phyloP scores from a whole-genome alignment of 1,139 yeast genomes.

The Magnusiomyces starmeri region DNA sequence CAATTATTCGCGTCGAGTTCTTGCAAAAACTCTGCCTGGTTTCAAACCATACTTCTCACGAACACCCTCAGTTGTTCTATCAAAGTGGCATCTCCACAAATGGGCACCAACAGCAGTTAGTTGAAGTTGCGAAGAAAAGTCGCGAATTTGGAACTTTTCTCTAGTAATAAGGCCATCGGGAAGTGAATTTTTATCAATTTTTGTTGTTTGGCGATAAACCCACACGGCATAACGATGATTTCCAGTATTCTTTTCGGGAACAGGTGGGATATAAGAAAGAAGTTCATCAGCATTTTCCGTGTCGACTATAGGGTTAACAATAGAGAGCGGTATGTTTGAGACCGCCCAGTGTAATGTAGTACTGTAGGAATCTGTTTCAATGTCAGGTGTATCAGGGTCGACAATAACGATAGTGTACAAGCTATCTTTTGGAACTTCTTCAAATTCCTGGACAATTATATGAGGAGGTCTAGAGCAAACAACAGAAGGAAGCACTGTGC shows the following conservation, averaged over 20 bases:
- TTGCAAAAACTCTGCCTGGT: conserved; percentile 55
- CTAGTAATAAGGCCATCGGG: conserved; percentile 27
- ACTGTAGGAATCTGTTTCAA: conserved; percentile 56
- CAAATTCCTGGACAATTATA: conserved; percentile 68
- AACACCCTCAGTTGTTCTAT: conserved; percentile 60
- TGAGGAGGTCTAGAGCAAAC: conserved; percentile 71
- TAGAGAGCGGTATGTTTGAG: conserved; percentile 55
- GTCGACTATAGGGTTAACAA: conserved; percentile 53
- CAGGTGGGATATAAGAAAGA: conserved; percentile 69
- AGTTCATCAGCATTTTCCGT: conserved; percentile 43
- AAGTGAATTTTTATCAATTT: conserved; percentile 12
- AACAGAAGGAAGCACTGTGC: conserved; percentile 61
- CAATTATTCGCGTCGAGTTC: conserved; percentile 13
- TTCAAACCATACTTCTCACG: conserved; percentile 68
- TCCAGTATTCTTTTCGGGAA: conserved; percentile 82
- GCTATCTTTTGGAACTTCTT: conserved; percentile 38
- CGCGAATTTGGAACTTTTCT: conserved; percentile 62
- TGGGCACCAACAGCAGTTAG: conserved; percentile 83
- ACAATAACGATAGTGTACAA: conserved; percentile 73
- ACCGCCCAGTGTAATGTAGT: conserved; percentile 79
- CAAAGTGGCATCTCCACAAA: conserved; percentile 84
- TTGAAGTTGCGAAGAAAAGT: conserved; percentile 47
- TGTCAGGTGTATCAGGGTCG: conserved; percentile 88
- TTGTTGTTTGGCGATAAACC: conserved; percentile 67
- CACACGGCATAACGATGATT: conserved; percentile 80